Percentiles rank a stretch among this genome's conserved stretches.
phyloP scores from a whole-genome alignment of 169 alveolate species.

The Plasmodium chabaudi region DNA sequence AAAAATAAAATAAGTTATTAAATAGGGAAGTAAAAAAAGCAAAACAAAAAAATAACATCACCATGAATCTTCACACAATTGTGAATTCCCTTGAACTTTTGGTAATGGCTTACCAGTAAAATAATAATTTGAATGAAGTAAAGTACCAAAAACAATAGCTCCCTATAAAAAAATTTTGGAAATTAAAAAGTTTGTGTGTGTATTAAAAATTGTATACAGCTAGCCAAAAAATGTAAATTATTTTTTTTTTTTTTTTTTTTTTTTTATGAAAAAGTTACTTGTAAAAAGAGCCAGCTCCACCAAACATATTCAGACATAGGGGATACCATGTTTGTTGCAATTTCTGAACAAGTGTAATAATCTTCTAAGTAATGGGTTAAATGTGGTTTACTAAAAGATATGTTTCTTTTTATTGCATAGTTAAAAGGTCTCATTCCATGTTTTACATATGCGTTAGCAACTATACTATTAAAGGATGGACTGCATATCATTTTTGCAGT shows the following conservation, averaged over 20 bases:
- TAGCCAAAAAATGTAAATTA: neutral
- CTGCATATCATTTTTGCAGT: conserved; percentile 12
- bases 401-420: conserved; percentile 9
- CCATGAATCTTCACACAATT: conserved; percentile 87
- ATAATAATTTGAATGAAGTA: conserved; percentile 88
- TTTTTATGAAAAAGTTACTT: conserved; percentile 9
- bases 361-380: conserved; percentile 80
- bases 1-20: no score
- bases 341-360: conserved; percentile 78
- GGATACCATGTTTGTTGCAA: conserved; percentile 81
- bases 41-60: neutral
- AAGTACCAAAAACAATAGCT: conserved; percentile 82
- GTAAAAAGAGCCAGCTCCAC: conserved; percentile 79
- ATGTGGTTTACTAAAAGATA: conserved; percentile 46
- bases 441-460: neutral
- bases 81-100: conserved; percentile 87
- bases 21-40: no score
- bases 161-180: conserved; percentile 72
- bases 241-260: neutral
- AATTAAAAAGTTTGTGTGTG: neutral
- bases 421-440: conserved; percentile 12
- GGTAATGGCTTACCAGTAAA: conserved; percentile 88
- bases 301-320: conserved; percentile 83
- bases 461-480: neutral
- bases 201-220: neutral